Conservation (phyloP, 2,329 filamentous ascomycete species). For the Botrytis paeoniae region DNA sequence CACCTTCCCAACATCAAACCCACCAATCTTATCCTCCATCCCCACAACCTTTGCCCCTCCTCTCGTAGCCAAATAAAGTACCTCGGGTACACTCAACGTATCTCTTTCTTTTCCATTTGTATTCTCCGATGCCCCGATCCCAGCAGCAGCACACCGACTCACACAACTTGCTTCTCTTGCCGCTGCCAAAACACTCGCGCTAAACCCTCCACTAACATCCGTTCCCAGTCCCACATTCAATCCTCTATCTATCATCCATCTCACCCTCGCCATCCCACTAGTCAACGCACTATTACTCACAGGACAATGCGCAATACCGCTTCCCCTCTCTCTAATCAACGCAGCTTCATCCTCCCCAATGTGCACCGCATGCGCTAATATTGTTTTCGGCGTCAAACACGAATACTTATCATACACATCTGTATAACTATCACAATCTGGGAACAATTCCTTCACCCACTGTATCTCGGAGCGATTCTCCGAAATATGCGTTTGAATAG, state of each 20-base stretch:
- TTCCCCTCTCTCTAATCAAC: conserved; percentile 57
- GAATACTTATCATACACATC: conserved; percentile 73
- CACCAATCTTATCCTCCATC: conserved; percentile 67
- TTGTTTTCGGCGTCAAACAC: conserved; percentile 68
- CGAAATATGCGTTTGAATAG: conserved; percentile 84
- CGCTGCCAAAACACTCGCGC: conserved; percentile 76
- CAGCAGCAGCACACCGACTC: conserved; percentile 61
- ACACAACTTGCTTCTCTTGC: conserved; percentile 78
- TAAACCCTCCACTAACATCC: conserved; percentile 87
- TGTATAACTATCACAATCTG: conserved; percentile 61
- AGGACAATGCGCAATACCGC: conserved; percentile 81
- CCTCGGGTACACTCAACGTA: conserved; percentile 82
- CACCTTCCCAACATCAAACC: conserved; percentile 80
- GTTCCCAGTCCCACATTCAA: conserved; percentile 84
- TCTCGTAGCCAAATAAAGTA: conserved; percentile 79
- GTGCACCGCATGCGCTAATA: conserved; percentile 84
- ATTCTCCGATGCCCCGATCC: conserved; percentile 49
- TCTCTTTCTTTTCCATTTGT: conserved; percentile 49
- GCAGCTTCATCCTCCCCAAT: conserved; percentile 57
- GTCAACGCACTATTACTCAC: conserved; percentile 81
- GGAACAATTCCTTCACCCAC: conserved; percentile 70
- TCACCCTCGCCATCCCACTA: conserved; percentile 72
- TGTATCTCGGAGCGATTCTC: conserved; percentile 75
- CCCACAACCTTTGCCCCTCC: conserved; percentile 83
- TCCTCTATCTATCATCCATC: conserved; percentile 69